These are phyloP conservation scores for Lagenidium sp. DNA, from an alignment of 352 stramenopile genomes.

Conservation along the genomic window DNA sequence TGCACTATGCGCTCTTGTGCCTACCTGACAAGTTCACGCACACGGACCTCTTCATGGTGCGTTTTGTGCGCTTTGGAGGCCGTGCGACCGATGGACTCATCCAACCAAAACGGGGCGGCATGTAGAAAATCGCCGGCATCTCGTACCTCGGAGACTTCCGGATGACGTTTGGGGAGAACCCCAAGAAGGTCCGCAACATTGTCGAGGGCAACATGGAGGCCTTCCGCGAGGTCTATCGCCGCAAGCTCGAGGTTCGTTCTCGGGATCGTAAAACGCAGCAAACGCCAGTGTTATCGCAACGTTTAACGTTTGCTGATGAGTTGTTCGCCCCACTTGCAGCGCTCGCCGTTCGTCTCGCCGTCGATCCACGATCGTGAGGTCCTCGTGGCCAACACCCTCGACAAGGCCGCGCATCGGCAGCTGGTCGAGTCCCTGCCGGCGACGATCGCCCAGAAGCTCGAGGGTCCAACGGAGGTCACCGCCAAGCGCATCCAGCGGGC, in stretches of 20 bases:
- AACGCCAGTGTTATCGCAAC: too few species aligned
- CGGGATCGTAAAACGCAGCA: too few species aligned
- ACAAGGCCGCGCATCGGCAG: constrained; percentile 22
- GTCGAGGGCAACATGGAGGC: constrained; percentile 73
- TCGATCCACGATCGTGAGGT: constrained; percentile 31
- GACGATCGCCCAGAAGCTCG: constrained; percentile 34
- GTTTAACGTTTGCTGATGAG: background rate
- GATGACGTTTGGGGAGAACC: constrained; percentile 88
- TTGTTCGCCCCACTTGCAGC: too few species aligned
- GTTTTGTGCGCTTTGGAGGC: background rate
- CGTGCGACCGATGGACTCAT: constrained; percentile 2
- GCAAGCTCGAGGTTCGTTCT: constrained; percentile 67
- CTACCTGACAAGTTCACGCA: constrained; percentile 76
- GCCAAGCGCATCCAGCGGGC: constrained; percentile 61
- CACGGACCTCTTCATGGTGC: constrained; percentile 78
- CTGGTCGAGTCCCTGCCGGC: constrained; percentile 46
- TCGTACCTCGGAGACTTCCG: constrained; percentile 87
- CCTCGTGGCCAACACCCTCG: constrained; percentile 38
- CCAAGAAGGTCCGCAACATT: constrained; percentile 88
- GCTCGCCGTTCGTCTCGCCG: constrained; percentile 48
- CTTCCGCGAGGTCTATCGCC: constrained; percentile 68
- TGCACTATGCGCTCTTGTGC: constrained; percentile 66
- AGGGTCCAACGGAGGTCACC: constrained; percentile 20
- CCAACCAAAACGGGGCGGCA: constrained; percentile 2
- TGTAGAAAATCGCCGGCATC: constrained; percentile 80